Evolutionary conservation across 768 basidiomycete species (phyloP).

Genomic region (Tricholoma terreum): DNA sequence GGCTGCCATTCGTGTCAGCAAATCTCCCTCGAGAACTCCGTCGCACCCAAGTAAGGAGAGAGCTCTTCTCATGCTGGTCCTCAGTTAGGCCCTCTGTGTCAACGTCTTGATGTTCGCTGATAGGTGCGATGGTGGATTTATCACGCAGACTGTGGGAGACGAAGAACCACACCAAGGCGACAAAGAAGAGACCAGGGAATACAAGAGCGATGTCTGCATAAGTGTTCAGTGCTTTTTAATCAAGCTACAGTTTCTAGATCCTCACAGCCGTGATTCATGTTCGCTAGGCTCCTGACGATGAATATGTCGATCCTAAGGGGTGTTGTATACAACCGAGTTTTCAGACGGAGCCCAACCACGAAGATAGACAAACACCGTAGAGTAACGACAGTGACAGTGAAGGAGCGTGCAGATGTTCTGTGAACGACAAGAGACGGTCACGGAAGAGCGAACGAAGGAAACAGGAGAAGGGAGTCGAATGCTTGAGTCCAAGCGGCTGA

Average conservation of each 20-base stretch:
- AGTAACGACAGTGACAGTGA: neutral
- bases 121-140: slow-evolving; percentile 1
- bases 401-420: neutral
- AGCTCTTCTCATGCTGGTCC: slow-evolving; percentile 11
- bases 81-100: slow-evolving; percentile 14
- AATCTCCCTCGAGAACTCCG: slow-evolving; percentile 28
- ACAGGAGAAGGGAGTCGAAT: too few species aligned
- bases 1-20: slow-evolving; percentile 10
- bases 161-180: slow-evolving; percentile 23
- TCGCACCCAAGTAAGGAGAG: slow-evolving; percentile 25
- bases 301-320: too few species aligned
- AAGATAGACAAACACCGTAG: too few species aligned
- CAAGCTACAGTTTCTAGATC: neutral
- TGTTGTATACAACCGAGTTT: neutral
- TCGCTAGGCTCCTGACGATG: too few species aligned
- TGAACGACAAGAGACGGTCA: neutral
- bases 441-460: neutral
- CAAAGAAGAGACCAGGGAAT: slow-evolving; percentile 20
- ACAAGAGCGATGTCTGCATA: slow-evolving; percentile 20
- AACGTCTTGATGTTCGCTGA: neutral
- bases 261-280: neutral
- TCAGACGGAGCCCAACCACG: neutral
- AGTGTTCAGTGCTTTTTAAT: neutral
- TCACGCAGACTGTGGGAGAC: slow-evolving; percentile 18
- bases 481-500: neutral